Conservation (phyloP, 1,284 basidiomycete genomes). For the Cryptococcus sp. region DNA sequence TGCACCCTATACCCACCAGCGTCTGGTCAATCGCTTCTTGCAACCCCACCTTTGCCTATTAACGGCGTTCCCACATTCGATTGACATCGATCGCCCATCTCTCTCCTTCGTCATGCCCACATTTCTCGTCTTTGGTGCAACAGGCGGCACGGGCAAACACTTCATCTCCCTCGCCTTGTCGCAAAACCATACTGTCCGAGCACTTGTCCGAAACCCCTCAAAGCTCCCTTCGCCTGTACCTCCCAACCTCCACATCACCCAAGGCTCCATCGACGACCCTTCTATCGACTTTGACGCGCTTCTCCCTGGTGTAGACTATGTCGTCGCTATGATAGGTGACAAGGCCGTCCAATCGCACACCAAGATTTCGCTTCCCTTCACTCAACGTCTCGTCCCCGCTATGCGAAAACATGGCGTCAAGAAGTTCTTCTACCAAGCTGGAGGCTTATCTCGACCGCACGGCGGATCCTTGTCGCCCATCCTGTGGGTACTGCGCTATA, state of each 20-base stretch:
- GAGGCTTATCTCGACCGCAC: slow-evolving; percentile 14
- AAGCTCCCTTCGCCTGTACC: slow-evolving; percentile 8
- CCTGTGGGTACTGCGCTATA: slow-evolving; percentile 14
- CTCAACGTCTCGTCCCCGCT: slow-evolving; percentile 15
- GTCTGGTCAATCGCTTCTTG: no score
- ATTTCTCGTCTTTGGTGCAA: slow-evolving; percentile 20
- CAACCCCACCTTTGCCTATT: no score
- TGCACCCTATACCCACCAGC: no score
- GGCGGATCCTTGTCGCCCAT: slow-evolving; percentile 6
- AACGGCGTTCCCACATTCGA: no score
- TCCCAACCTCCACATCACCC: neutral
- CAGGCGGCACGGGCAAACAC: slow-evolving; percentile 21
- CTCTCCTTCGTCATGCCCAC: no score
- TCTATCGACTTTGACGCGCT: slow-evolving; percentile 14
- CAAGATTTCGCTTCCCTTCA: slow-evolving; percentile 10
- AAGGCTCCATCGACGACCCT: slow-evolving; percentile 15
- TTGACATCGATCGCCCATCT: no score
- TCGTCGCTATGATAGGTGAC: slow-evolving; percentile 19
- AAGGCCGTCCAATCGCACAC: slow-evolving; percentile 4
- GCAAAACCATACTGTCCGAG: slow-evolving; percentile 17
- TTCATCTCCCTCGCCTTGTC: slow-evolving; percentile 12
- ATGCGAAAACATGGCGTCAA: slow-evolving; percentile 17
- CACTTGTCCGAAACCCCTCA: slow-evolving; percentile 12
- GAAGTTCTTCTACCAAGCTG: slow-evolving; percentile 17
- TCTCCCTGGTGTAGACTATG: slow-evolving; percentile 12